Evolutionary conservation across 352 stramenopile genomes (phyloP).

Genomic region (Phytophthora cactorum): DNA sequence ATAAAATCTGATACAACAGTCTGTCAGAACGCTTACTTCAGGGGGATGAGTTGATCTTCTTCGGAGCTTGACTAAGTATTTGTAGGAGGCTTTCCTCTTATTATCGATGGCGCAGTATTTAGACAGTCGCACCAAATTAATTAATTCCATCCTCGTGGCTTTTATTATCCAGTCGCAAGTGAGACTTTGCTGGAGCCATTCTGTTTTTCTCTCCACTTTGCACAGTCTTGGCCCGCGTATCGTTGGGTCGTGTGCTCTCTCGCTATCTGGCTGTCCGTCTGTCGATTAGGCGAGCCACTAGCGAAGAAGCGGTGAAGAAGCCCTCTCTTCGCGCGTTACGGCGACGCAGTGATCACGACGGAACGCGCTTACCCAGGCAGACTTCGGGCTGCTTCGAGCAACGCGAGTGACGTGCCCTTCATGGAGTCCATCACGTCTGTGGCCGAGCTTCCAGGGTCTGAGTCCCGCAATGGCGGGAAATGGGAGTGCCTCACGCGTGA

Average conservation of each 20-base stretch:
- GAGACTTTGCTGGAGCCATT: conserved; percentile 3
- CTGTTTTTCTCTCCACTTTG: conserved; percentile 11
- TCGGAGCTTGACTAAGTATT: background rate
- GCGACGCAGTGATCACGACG: conserved; percentile 19
- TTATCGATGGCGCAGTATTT: conserved; percentile 8
- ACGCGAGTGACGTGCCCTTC: conserved; percentile 41
- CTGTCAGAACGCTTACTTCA: conserved; percentile 21
- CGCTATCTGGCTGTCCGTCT: conserved; percentile 19
- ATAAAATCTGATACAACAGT: background rate
- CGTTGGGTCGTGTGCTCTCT: conserved; percentile 16
- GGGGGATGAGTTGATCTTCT: background rate
- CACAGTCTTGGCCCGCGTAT: conserved; percentile 18
- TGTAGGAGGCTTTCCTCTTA: conserved; percentile 2
- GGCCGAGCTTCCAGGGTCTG: conserved; percentile 18
- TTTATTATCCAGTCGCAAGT: conserved; percentile 6
- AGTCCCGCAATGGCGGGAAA: conserved; percentile 10
- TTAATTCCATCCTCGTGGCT: conserved; percentile 17
- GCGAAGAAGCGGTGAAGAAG: conserved; percentile 34
- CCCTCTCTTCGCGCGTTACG: conserved; percentile 27
- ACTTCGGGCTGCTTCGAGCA: conserved; percentile 31
- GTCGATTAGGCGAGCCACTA: conserved; percentile 25
- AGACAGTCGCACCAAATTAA: conserved; percentile 18
- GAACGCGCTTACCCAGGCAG: conserved; percentile 5
- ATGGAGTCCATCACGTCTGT: conserved; percentile 41
- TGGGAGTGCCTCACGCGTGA: conserved; percentile 29